A percentile compares a stretch with the other conserved stretches of the same genome.
phyloP scores from a whole-genome alignment of 2,329 filamentous ascomycete genomes.

The Aspergillus neotritici region DNA sequence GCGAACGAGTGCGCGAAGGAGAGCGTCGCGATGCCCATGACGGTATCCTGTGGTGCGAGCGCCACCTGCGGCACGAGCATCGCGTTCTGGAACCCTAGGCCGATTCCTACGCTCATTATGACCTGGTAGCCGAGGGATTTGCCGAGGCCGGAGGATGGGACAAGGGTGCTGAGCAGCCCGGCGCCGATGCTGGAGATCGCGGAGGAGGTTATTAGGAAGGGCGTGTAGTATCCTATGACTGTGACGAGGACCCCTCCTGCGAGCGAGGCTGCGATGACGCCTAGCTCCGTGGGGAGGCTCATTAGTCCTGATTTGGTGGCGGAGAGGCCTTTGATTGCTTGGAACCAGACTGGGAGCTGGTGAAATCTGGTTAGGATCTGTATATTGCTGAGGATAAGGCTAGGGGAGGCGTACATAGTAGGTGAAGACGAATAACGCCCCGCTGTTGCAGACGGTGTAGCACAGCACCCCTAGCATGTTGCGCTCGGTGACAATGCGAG shows the following conservation, averaged over 20 bases:
- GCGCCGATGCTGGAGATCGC: conserved; percentile 20
- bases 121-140: conserved; percentile 30
- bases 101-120: conserved; percentile 21
- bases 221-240: conserved; percentile 25
- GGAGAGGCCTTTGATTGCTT: conserved; percentile 21
- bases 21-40: conserved; percentile 22
- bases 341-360: conserved; percentile 21
- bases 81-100: conserved; percentile 24
- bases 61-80: conserved; percentile 26
- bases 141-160: conserved; percentile 12
- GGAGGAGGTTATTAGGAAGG: conserved; percentile 21
- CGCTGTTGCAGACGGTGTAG: conserved; percentile 2
- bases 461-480: conserved; percentile 4
- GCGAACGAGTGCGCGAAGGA: conserved; percentile 28
- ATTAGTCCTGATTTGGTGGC: conserved; percentile 23
- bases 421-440: background rate
- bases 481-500: background rate
- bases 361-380: background rate
- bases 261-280: conserved; percentile 15
- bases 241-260: conserved; percentile 13
- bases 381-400: background rate
- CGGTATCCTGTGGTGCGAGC: conserved; percentile 19
- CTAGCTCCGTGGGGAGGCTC: conserved; percentile 21
- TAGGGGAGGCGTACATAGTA: conserved; percentile 18
- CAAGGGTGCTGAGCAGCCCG: conserved; percentile 24